Evolutionary conservation across 192 early-diverging fungal species (phyloP).

Genomic region (Podila clonocystis): DNA sequence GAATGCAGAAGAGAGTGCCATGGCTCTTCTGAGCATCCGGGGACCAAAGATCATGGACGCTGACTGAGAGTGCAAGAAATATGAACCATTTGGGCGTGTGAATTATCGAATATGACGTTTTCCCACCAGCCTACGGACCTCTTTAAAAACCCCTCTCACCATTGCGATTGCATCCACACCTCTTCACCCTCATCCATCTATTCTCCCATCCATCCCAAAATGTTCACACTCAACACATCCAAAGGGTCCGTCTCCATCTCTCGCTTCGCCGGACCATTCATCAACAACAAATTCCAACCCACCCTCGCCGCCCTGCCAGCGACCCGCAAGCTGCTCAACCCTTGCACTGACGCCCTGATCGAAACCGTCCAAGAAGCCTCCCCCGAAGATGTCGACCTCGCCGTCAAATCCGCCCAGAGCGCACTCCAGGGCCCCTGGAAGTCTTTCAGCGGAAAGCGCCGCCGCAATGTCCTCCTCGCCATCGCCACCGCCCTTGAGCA

Average conservation of each 20-base stretch:
- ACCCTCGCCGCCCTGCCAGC: constrained; percentile 57
- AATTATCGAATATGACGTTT: too few species aligned
- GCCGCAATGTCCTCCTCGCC: constrained; percentile 65
- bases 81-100: too few species aligned
- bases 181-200: not conserved
- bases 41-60: too few species aligned
- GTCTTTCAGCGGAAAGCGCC: constrained; percentile 50
- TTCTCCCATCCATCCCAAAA: constrained; percentile 1
- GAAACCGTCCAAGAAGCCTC: constrained; percentile 68
- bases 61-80: too few species aligned
- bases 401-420: constrained; percentile 70
- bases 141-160: too few species aligned
- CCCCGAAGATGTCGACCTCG: constrained; percentile 68
- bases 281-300: constrained; percentile 73
- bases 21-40: too few species aligned
- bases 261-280: constrained; percentile 69
- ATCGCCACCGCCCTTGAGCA: constrained; percentile 65
- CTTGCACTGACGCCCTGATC: constrained; percentile 69
- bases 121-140: too few species aligned
- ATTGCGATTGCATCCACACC: too few species aligned
- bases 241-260: constrained; percentile 32
- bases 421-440: constrained; percentile 67
- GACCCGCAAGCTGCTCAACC: constrained; percentile 69
- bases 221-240: constrained; percentile 46
- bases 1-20: too few species aligned